Conservation (phyloP, 805 yeast species). For the Candida pseudoglaebosa region DNA sequence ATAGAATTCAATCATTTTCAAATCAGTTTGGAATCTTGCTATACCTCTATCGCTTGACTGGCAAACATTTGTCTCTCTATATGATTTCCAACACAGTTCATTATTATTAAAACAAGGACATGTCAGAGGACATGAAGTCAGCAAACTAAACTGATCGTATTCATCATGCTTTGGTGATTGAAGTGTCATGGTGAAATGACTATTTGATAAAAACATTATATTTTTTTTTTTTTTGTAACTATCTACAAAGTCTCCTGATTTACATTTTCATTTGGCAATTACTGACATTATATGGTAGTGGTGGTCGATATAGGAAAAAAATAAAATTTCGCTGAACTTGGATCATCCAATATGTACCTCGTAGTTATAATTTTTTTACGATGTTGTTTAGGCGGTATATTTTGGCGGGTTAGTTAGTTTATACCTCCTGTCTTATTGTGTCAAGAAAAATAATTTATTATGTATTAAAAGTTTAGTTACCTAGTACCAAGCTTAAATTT, state of each 20-base stretch:
- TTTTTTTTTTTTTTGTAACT: too few species aligned
- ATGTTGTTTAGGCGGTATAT: too few species aligned
- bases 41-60: neutral
- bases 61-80: too few species aligned
- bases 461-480: too few species aligned
- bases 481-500: too few species aligned
- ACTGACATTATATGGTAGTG: too few species aligned
- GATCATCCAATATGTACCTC: neutral
- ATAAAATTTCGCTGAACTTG: neutral
- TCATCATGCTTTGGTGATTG: neutral
- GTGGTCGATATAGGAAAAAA: neutral
- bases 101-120: neutral
- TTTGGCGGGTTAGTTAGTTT: too few species aligned
- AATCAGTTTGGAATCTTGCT: neutral
- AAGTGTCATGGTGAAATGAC: neutral
- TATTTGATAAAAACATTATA: neutral
- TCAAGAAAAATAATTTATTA: too few species aligned
- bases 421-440: neutral
- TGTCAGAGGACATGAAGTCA: neutral
- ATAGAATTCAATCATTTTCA: conserved; percentile 3
- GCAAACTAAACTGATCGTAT: neutral
- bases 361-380: neutral
- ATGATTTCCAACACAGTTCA: too few species aligned
- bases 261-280: too few species aligned
- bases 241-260: too few species aligned